phyloP scores from a whole-genome alignment of 768 basidiomycete species.

The Leccinum fibrillosum region DNA sequence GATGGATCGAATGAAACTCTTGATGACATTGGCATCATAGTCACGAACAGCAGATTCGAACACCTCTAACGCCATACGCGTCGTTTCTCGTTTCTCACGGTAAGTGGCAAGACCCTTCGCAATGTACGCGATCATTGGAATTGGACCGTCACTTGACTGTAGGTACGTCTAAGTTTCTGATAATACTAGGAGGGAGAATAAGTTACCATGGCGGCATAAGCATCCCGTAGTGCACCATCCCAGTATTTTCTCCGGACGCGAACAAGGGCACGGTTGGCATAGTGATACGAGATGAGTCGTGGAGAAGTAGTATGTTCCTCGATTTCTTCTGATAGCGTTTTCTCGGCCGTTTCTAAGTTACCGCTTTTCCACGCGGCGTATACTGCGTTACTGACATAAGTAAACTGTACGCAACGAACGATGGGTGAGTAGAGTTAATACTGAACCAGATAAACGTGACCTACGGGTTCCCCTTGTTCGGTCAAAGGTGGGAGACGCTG shows the following conservation, averaged over 20 bases:
- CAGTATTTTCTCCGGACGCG: slow-evolving; percentile 3
- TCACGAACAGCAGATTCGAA: not conserved
- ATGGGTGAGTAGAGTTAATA: not conserved
- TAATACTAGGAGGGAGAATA: not conserved
- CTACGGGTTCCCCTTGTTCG: slow-evolving; percentile 3
- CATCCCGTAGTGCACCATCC: slow-evolving; percentile 7
- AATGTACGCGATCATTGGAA: not conserved
- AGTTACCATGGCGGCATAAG: not conserved
- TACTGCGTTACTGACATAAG: slow-evolving; percentile 5
- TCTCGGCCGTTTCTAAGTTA: slow-evolving; percentile 2
- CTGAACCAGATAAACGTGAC: not conserved
- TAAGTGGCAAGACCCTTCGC: slow-evolving; percentile 6
- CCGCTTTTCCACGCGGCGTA: slow-evolving; percentile 8
- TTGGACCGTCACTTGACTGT: not conserved
- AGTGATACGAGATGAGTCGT: not conserved
- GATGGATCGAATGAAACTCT: slow-evolving; percentile 1
- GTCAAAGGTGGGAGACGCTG: slow-evolving; percentile 2
- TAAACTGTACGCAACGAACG: slow-evolving; percentile 4
- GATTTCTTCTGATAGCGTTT: slow-evolving; percentile 11
- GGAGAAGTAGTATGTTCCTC: not conserved
- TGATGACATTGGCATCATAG: not conserved
- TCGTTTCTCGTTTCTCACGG: not conserved
- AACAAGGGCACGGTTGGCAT: slow-evolving; percentile 17
- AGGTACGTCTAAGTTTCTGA: not conserved
- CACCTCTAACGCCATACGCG: not conserved